Percentiles rank a stretch among this genome's conserved stretches.
phyloP scores from a whole-genome alignment of 2,329 filamentous ascomycete genomes.

The Claviceps citrina region DNA sequence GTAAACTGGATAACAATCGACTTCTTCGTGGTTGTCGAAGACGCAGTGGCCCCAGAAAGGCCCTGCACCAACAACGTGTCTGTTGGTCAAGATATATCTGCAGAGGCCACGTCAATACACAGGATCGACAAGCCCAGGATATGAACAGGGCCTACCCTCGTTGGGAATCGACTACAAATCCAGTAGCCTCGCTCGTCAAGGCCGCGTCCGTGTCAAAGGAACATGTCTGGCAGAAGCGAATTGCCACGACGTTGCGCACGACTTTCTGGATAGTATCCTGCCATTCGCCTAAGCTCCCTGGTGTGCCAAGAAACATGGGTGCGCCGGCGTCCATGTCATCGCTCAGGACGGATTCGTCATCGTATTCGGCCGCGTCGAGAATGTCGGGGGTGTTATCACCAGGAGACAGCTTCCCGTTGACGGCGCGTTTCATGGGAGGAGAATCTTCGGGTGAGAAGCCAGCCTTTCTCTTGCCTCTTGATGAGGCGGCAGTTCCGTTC shows the following conservation, averaged over 20 bases:
- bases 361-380: conserved; percentile 19
- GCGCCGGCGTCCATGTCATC: conserved; percentile 23
- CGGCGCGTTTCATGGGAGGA: conserved; percentile 20
- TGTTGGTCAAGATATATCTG: conserved; percentile 69
- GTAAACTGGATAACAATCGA: conserved; percentile 91
- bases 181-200: conserved; percentile 86
- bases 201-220: conserved; percentile 96
- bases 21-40: conserved; percentile 96
- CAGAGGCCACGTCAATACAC: not conserved
- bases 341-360: conserved; percentile 26
- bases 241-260: conserved; percentile 92
- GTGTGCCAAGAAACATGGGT: conserved; percentile 21
- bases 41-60: conserved; percentile 98
- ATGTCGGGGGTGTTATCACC: conserved; percentile 34
- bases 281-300: conserved; percentile 52
- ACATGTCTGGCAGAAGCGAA: conserved; percentile 94
- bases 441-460: conserved; percentile 24
- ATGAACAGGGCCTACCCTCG: conserved; percentile 44
- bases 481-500: conserved; percentile 26
- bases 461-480: conserved; percentile 38
- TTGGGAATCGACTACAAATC: conserved; percentile 92
- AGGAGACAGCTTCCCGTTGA: conserved; percentile 34
- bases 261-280: conserved; percentile 90
- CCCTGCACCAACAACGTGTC: conserved; percentile 86
- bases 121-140: not conserved